Base-by-base conservation (phyloP, 139 green algal species). In the Chlamydomonas asymmetrica region DNA sequence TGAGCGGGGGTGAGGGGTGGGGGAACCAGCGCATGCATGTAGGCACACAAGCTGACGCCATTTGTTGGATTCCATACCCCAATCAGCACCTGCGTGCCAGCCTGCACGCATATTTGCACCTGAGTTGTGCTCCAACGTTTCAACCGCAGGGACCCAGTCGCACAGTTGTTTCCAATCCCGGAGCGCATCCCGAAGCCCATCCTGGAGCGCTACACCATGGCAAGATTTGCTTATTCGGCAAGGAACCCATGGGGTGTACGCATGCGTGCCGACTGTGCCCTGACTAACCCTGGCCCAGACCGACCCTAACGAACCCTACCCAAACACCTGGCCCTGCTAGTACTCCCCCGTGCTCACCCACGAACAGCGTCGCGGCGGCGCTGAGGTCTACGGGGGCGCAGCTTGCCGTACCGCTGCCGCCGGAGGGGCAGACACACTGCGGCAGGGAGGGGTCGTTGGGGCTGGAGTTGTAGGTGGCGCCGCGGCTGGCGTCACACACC, bases 371-470 rank as follows among this genome's bases (percentile, higher is more conserved):
- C 32, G 13, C 10, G 6, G 22, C 1, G 0, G 20, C 16, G 8
- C 22, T 38, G 23, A 73, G 45, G 48, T 73, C 66, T 48, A 73
- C 66, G 4, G 66, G 31, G 1, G 27, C 32, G 22, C 66, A 73
- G 29, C 9, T 60, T 29, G 40, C 27, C 25, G 1, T 25, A 29
- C 1, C 40, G 27, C 63, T 48, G 10, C 27, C 6, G 22, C 22
- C 9, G 0, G 32, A 32, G 32, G 66, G 70, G 70, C 78, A 83
- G 41, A 45, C 34, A 71, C 78, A 83, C 16, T 66, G 5, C 5
- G 63, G 18, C 7, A 61, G 45, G 0, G 13, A 32, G 32, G 78
- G 78, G 35, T 75, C 78, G 54, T 83, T 83, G 78, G 78, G 78
- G 57, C 54, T 74, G 71, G 70, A 63, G 43, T 69, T 83, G 71